These are phyloP conservation scores for Clarireedia hainanense DNA, from an alignment of 2,329 filamentous ascomycete genomes.

Conservation along the genomic window DNA sequence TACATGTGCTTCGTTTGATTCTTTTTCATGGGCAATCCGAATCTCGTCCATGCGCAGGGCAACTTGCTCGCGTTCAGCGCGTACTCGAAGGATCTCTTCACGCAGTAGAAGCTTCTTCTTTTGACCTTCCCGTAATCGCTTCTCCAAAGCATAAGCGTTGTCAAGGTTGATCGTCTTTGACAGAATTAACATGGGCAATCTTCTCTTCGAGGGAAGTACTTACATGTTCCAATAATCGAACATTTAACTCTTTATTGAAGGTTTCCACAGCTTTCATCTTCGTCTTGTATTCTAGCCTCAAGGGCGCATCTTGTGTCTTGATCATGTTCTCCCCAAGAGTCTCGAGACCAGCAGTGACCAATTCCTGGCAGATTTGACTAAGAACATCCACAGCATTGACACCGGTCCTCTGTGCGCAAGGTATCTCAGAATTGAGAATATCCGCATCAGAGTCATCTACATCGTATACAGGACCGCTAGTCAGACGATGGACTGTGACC, in stretches of 20 bases:
- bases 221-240: constrained; percentile 51
- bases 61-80: constrained; percentile 53
- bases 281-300: constrained; percentile 45
- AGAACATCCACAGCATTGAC: constrained; percentile 58
- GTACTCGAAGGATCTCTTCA: constrained; percentile 51
- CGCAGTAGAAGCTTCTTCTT: constrained; percentile 48
- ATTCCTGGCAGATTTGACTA: constrained; percentile 52
- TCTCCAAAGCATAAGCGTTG: constrained; percentile 47
- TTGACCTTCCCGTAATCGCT: constrained; percentile 48
- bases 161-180: constrained; percentile 49
- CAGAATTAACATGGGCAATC: constrained; percentile 21
- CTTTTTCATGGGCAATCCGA: constrained; percentile 50
- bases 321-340: constrained; percentile 38
- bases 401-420: constrained; percentile 43
- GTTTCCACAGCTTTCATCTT: constrained; percentile 50
- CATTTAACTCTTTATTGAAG: constrained; percentile 49
- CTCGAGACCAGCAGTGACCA: constrained; percentile 43
- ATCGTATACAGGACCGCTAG: constrained; percentile 35
- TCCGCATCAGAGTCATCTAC: constrained; percentile 37
- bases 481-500: constrained; percentile 54
- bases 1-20: constrained; percentile 45
- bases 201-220: constrained; percentile 24
- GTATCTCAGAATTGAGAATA: constrained; percentile 43
- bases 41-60: constrained; percentile 55
- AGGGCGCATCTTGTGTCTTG: constrained; percentile 37